These are phyloP conservation scores for Kodamaea leandrae DNA, from an alignment of 805 yeast species.

Conservation along the genomic window DNA sequence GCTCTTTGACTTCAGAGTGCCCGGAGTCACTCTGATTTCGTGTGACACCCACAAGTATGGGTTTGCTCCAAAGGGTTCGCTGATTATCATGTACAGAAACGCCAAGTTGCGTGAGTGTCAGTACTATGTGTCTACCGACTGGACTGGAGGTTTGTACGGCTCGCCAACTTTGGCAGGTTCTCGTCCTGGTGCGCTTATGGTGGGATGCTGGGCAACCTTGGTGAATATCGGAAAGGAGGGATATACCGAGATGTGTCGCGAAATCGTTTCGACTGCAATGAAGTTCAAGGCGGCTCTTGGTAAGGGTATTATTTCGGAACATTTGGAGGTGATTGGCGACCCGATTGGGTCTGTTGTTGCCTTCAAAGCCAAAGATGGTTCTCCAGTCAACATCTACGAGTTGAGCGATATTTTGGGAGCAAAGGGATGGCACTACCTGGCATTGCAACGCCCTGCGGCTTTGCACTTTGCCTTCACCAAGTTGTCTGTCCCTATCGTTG, in stretches of 20 bases:
- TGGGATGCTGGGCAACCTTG: conserved; percentile 98
- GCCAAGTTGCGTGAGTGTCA: conserved; percentile 69
- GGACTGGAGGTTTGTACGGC: conserved; percentile 96
- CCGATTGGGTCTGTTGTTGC: conserved; percentile 83
- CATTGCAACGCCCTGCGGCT: conserved; percentile 88
- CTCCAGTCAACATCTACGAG: conserved; percentile 61
- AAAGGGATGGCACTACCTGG: conserved; percentile 85
- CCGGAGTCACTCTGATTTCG: conserved; percentile 94
- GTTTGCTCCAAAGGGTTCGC: conserved; percentile 96
- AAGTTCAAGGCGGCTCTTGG: conserved; percentile 45
- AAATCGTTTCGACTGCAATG: conserved; percentile 66
- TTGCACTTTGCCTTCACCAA: conserved; percentile 86
- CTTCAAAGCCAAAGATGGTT: conserved; percentile 49
- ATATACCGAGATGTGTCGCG: conserved; percentile 61
- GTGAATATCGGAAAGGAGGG: conserved; percentile 82
- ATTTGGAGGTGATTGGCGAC: conserved; percentile 74
- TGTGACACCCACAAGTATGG: conserved; percentile 99
- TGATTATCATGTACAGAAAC: conserved; percentile 84
- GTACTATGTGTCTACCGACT: conserved; percentile 76
- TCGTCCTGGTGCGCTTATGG: conserved; percentile 94
- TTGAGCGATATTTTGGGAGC: conserved; percentile 67
- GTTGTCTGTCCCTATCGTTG: conserved; percentile 60
- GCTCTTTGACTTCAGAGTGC: conserved; percentile 77
- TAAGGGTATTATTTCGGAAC: conserved; percentile 45
- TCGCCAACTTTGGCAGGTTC: conserved; percentile 97